Conservation (phyloP, 1,284 basidiomycete species). For the Ceratobasidium sp. region DNA sequence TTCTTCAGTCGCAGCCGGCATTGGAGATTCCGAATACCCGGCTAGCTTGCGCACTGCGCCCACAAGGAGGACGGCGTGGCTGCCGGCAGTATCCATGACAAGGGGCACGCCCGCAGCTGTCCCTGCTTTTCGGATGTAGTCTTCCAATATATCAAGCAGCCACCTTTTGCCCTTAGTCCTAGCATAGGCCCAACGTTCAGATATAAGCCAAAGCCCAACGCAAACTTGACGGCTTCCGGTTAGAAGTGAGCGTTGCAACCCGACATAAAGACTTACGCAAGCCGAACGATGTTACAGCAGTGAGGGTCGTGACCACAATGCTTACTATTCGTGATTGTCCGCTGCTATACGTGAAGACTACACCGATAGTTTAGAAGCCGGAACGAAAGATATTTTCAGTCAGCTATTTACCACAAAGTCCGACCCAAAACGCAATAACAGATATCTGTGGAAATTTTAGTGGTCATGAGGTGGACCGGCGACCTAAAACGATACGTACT, state of each 20-base stretch:
- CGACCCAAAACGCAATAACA: constrained; percentile 49
- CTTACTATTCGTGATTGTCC: constrained; percentile 15
- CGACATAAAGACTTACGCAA: constrained; percentile 38
- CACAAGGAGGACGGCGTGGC: too few relatives aligned
- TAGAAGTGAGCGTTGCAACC: background rate
- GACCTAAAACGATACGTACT: background rate
- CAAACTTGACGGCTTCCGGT: constrained; percentile 6
- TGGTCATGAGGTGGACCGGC: background rate
- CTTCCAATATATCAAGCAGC: constrained; percentile 43
- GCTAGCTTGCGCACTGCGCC: too few relatives aligned
- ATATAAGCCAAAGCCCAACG: constrained; percentile 49
- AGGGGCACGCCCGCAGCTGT: constrained; percentile 5
- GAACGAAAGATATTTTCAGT: too few relatives aligned
- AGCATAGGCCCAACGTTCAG: constrained; percentile 46
- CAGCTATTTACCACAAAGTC: constrained; percentile 45
- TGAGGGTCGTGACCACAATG: constrained; percentile 45
- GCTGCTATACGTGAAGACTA: constrained; percentile 46
- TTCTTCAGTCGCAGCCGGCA: too few relatives aligned
- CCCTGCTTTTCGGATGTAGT: constrained; percentile 8
- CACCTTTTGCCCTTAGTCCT: constrained; percentile 47
- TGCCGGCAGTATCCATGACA: background rate
- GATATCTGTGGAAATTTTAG: constrained; percentile 12
- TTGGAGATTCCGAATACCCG: too few relatives aligned
- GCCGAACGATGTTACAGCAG: constrained; percentile 44
- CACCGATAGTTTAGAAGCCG: constrained; percentile 16